Conservation (phyloP, 2,329 filamentous ascomycete genomes). For the Elsinoe fawcettii region DNA sequence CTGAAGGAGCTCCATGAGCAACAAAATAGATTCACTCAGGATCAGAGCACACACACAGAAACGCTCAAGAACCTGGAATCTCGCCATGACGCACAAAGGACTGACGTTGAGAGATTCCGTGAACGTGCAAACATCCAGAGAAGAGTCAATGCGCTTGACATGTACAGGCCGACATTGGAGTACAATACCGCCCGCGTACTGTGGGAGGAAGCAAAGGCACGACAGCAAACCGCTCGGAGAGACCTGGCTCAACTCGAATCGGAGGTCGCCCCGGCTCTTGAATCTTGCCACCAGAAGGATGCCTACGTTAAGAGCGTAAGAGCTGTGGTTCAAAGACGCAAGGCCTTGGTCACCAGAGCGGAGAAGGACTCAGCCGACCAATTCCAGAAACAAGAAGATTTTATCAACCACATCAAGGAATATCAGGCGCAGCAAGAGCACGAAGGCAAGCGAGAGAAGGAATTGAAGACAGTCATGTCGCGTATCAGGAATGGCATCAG, state of each 20-base stretch:
- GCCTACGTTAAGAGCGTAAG: conserved; percentile 55
- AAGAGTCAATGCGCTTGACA: conserved; percentile 57
- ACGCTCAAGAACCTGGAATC: conserved; percentile 59
- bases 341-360: conserved; percentile 45
- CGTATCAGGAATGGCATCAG: conserved; percentile 46
- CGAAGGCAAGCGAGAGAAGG: conserved; percentile 37
- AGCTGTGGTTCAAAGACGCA: conserved; percentile 48
- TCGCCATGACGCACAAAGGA: conserved; percentile 66
- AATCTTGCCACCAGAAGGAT: conserved; percentile 62
- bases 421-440: conserved; percentile 32
- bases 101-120: conserved; percentile 73
- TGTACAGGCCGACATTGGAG: conserved; percentile 56
- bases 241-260: conserved; percentile 55
- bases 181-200: conserved; percentile 51
- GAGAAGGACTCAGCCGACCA: conserved; percentile 43
- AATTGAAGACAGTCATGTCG: conserved; percentile 26
- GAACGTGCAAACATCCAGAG: conserved; percentile 64
- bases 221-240: conserved; percentile 46
- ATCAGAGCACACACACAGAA: conserved; percentile 47
- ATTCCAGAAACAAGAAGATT: conserved; percentile 31
- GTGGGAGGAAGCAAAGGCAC: conserved; percentile 47
- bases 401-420: conserved; percentile 32
- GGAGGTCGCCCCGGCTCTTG: conserved; percentile 58
- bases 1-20: conserved; percentile 56
- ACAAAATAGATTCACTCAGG: neutral